These are phyloP conservation scores for Ceratobasidium sp. DNA, from an alignment of 1,284 basidiomycete genomes.

Conservation along the genomic window DNA sequence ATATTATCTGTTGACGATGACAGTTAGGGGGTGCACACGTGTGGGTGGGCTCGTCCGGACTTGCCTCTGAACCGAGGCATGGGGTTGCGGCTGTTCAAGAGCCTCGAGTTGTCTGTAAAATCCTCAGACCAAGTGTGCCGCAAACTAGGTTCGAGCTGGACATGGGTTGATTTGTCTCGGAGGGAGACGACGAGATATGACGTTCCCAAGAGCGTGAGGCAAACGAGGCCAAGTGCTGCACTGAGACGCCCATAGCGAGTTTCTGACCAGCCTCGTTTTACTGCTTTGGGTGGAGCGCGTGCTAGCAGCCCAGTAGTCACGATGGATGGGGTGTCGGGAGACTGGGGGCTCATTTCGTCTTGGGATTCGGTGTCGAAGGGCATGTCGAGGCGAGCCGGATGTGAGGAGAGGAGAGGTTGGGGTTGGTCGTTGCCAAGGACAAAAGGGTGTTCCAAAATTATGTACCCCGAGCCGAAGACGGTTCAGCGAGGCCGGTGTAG, in stretches of 20 bases:
- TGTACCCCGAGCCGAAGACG: background rate
- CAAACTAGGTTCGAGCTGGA: background rate
- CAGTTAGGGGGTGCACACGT: background rate
- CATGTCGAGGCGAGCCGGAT: background rate
- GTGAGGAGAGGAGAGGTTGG: background rate
- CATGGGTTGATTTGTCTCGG: background rate
- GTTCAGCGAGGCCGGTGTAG: background rate
- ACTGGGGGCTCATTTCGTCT: constrained; percentile 20
- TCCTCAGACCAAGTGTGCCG: background rate
- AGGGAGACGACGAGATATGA: background rate
- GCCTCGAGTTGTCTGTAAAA: constrained; percentile 13
- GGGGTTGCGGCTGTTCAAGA: background rate
- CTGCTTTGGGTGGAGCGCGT: background rate
- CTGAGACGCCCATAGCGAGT: constrained; percentile 23
- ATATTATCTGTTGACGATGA: constrained; percentile 15
- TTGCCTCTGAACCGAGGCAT: constrained; percentile 24
- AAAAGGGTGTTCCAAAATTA: background rate
- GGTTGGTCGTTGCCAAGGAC: background rate
- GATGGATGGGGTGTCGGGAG: constrained; percentile 3
- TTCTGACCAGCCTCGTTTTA: constrained; percentile 2
- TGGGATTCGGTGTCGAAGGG: constrained; percentile 5
- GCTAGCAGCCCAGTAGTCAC: background rate
- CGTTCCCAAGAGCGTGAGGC: constrained; percentile 11
- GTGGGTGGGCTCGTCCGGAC: background rate
- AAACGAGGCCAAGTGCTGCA: background rate